Evolutionary conservation across 23 red algal species (phyloP).

Genomic region (Agarophyton chilense): DNA sequence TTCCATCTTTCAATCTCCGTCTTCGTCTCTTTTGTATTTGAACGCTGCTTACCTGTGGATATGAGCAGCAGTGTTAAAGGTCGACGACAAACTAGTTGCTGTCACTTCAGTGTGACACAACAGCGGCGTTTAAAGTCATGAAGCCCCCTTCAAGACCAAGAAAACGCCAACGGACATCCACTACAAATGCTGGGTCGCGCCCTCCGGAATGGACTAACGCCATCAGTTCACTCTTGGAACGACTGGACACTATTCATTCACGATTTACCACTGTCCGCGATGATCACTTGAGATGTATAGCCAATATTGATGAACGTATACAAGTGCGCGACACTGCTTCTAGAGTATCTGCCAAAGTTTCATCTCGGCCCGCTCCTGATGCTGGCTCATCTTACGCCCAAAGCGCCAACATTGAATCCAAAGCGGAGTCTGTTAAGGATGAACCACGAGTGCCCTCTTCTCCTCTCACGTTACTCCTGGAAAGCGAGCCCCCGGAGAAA

Average conservation of each 20-base stretch:
- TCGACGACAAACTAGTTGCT: not conserved
- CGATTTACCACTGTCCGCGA: slow-evolving; percentile 19
- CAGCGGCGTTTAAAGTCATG: not conserved
- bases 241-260: slow-evolving; percentile 18
- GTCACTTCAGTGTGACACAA: slow-evolving; percentile 7
- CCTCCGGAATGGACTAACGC: not conserved
- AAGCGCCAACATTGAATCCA: not conserved
- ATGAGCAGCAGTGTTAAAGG: not conserved
- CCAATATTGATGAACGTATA: slow-evolving; percentile 46
- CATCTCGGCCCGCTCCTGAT: not conserved
- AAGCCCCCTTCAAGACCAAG: slow-evolving; percentile 32
- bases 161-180: slow-evolving; percentile 35
- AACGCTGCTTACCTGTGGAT: not conserved
- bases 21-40: not conserved
- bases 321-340: slow-evolving; percentile 32
- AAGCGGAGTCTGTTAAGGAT: not conserved
- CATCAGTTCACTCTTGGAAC: slow-evolving; percentile 40
- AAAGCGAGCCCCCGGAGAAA: slow-evolving; percentile 70
- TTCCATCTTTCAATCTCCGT: not conserved
- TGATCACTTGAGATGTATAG: slow-evolving; percentile 18
- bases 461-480: slow-evolving; percentile 43
- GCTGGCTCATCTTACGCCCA: not conserved
- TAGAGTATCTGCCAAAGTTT: slow-evolving; percentile 42
- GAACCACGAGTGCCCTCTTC: not conserved
- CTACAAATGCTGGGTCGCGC: not conserved